These are phyloP conservation scores for Hygrocybe coccinea DNA, from an alignment of 768 basidiomycete species.

Conservation along the genomic window DNA sequence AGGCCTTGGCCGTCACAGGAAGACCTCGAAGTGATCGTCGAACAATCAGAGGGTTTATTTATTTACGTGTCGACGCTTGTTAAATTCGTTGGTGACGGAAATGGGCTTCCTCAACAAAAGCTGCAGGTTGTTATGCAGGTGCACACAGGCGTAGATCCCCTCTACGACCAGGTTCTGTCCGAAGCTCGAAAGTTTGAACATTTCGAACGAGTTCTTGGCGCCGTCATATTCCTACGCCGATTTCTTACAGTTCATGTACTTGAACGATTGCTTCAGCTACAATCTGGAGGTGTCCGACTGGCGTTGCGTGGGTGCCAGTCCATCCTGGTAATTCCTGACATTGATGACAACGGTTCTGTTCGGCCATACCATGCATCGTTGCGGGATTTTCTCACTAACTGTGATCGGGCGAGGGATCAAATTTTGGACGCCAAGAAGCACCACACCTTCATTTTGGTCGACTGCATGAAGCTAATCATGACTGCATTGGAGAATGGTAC, in stretches of 20 bases:
- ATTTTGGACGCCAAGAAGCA: too few species aligned
- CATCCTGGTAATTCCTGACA: conserved; percentile 8
- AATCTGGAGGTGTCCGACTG: background rate
- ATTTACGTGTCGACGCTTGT: background rate
- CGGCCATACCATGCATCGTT: conserved; percentile 32
- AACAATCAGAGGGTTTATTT: background rate
- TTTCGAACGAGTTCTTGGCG: background rate
- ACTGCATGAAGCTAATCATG: too few species aligned
- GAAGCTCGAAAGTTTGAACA: background rate
- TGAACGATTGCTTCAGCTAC: conserved; percentile 4
- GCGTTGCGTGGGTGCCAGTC: conserved; percentile 7
- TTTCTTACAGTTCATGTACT: background rate
- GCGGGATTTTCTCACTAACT: conserved; percentile 28
- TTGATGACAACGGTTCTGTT: conserved; percentile 17
- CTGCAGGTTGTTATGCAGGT: background rate
- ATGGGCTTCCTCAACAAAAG: background rate
- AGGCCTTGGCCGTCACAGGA: background rate
- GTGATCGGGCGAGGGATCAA: background rate
- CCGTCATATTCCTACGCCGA: background rate
- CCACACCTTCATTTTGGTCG: too few species aligned
- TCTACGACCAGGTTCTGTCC: background rate
- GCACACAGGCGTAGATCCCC: too few species aligned
- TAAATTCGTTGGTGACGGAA: background rate
- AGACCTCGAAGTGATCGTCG: background rate
- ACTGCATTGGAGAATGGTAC: too few species aligned